Evolutionary conservation across 805 yeast species (phyloP).

Genomic region (Komagataella ulmi): DNA sequence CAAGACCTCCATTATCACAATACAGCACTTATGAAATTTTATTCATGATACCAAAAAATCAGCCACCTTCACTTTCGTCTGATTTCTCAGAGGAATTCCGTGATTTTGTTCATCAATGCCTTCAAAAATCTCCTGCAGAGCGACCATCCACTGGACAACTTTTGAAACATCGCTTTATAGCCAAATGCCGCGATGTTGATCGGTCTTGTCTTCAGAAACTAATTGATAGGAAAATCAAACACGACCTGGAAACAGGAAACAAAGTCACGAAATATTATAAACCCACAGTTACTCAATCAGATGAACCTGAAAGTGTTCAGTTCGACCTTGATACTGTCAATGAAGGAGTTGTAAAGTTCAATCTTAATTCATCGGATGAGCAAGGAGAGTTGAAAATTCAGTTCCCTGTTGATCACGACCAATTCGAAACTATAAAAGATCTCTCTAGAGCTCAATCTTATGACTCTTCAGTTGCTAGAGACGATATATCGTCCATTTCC

Average conservation of each 20-base stretch:
- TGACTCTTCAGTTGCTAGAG: background rate
- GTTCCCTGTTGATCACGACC: background rate
- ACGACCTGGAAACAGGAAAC: conserved; percentile 24
- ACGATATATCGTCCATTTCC: background rate
- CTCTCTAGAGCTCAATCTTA: background rate
- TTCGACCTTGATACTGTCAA: conserved; percentile 8
- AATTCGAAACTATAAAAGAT: background rate
- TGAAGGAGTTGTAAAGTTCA: background rate
- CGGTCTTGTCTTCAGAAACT: conserved; percentile 21
- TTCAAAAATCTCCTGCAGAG: conserved; percentile 52
- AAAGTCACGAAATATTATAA: conserved; percentile 14
- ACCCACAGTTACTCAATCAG: conserved; percentile 15
- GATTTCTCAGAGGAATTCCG: conserved; percentile 30
- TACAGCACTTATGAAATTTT: conserved; percentile 43
- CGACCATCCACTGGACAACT: conserved; percentile 56
- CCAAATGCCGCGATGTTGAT: conserved; percentile 21
- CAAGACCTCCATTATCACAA: conserved; percentile 56
- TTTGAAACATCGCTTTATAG: conserved; percentile 50
- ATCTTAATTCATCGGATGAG: background rate
- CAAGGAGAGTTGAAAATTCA: background rate
- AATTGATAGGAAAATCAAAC: conserved; percentile 27
- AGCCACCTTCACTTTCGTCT: conserved; percentile 28
- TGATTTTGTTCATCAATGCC: conserved; percentile 57
- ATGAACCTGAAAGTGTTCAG: background rate
- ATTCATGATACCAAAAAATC: conserved; percentile 32